These are phyloP conservation scores for Nidularia pulvinata DNA, from an alignment of 768 basidiomycete genomes.

Conservation along the genomic window DNA sequence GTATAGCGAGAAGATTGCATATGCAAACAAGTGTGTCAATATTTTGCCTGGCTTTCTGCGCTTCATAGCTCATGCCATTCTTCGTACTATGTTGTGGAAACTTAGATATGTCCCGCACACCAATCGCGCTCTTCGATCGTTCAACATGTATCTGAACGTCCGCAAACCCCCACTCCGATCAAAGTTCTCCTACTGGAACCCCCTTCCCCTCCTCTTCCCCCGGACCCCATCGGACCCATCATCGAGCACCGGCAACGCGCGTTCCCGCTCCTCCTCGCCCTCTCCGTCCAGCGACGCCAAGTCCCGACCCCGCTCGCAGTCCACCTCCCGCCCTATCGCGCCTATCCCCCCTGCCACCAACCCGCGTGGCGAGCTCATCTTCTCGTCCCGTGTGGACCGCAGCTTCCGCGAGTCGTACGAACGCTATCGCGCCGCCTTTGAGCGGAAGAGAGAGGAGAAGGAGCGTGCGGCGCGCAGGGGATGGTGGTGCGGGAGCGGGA, in stretches of 20 bases:
- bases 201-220: constrained; percentile 59
- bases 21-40: constrained; percentile 87
- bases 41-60: constrained; percentile 1
- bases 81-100: too few relatives aligned
- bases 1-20: constrained; percentile 95
- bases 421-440: constrained; percentile 86
- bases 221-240: constrained; percentile 29
- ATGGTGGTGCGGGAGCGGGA: too few relatives aligned
- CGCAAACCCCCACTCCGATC: constrained; percentile 75
- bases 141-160: constrained; percentile 98
- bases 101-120: constrained; percentile 94
- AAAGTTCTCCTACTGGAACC: constrained; percentile 47
- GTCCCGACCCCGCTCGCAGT: constrained; percentile 25
- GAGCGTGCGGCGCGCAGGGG: constrained; percentile 31
- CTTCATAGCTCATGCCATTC: too few relatives aligned
- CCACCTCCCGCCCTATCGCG: constrained; percentile 56
- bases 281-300: constrained; percentile 35
- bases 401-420: constrained; percentile 91
- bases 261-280: constrained; percentile 32
- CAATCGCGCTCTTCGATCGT: constrained; percentile 85
- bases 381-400: constrained; percentile 85
- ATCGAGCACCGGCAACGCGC: too few relatives aligned
- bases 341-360: constrained; percentile 90
- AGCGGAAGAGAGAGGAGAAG: constrained; percentile 70
- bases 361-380: constrained; percentile 96